These are phyloP conservation scores for Botrytis byssoidea DNA, from an alignment of 2,329 filamentous ascomycete genomes.

Conservation along the genomic window DNA sequence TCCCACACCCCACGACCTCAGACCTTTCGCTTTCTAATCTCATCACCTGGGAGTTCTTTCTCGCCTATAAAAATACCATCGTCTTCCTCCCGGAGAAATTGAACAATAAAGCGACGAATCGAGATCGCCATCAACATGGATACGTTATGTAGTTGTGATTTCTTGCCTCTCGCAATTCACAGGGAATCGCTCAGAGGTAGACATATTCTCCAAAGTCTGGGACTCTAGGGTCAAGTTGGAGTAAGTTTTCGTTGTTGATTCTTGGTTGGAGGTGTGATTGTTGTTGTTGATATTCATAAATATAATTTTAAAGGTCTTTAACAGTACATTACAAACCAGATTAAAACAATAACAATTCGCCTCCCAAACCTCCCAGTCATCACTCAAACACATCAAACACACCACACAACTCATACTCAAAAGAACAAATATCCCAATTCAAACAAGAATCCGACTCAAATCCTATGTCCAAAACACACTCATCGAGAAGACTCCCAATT, in stretches of 20 bases:
- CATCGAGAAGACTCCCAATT: neutral
- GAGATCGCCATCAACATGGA: neutral
- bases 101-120: neutral
- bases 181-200: rapidly evolving
- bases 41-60: rapidly evolving
- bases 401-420: no score
- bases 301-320: no score
- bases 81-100: neutral
- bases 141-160: no score
- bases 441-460: no score
- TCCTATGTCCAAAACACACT: no score
- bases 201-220: neutral
- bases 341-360: no score
- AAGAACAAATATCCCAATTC: no score
- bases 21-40: neutral
- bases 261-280: neutral
- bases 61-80: rapidly evolving
- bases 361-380: no score
- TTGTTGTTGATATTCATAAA: rapidly evolving
- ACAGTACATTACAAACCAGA: no score
- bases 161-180: neutral
- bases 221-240: neutral
- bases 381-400: no score
- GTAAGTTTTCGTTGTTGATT: neutral
- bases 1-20: neutral